Base-by-base conservation (phyloP, 441 rosid species). In the Populus hybrid region DNA sequence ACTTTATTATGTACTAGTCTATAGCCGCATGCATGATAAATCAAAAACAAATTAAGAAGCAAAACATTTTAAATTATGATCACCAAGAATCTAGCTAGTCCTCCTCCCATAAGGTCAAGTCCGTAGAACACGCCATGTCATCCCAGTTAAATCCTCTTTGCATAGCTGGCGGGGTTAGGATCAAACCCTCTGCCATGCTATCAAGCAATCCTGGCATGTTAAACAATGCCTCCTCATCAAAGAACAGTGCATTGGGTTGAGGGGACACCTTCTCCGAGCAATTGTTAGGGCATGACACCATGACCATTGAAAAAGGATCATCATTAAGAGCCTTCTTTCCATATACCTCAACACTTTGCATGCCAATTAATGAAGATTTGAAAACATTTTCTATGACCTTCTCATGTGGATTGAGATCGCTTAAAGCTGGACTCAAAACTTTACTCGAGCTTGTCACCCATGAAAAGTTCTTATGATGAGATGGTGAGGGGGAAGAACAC, bases 121-220 rank as follows among this genome's bases (percentile, higher is more conserved):
- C 73, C 66, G 40, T 5, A 14, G 72, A 28, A 67, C 18, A 42
- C 12, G 2, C 73, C 20, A 21, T 14, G 8, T 67, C 75, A 24
- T 79, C 77, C 82, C 81, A 71, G 38, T 72, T 73, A 64, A 74
- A 75, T 28, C 80, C 79, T 28, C 69, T 75, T 69, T 36, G 50
- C 70, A 84, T 26, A 8, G 78, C 59, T 18, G 85, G 86, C 10
- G 86, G 86, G 6, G 82, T 69, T 6, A 86, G 70, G 18, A 86
- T 76, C 83, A 86, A 67, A 53, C 86, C 88, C 67, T 84, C 88
- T 2, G 88, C 88, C 88, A 86, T 73, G 75, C 83, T 77, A 66
- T 82, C 71, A 11, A 86, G 67, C 36, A 86, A 38, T 10, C 24
- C 80, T 23, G 88, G 86, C 88, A 86, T 80, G 79, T 86, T 81